These are phyloP conservation scores for Rugonectria rugulosa DNA, from an alignment of 2,329 filamentous ascomycete genomes.

Conservation along the genomic window DNA sequence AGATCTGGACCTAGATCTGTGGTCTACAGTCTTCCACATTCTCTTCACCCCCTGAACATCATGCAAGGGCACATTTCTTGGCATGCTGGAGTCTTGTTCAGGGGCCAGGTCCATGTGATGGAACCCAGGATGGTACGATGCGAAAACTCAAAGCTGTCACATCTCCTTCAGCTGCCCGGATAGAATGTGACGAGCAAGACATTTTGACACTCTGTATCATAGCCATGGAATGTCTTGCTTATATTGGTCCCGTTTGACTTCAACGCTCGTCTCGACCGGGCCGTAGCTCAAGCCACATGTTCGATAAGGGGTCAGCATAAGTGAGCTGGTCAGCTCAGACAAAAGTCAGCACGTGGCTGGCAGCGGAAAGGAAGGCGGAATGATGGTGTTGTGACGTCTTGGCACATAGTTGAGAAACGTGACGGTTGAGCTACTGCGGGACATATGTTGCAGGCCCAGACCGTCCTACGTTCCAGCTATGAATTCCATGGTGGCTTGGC, in stretches of 20 bases:
- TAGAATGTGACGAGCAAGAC: too few relatives aligned
- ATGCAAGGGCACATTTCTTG: too few relatives aligned
- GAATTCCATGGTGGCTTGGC: conserved; percentile 22
- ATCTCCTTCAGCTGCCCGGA: too few relatives aligned
- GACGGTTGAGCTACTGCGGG: conserved; percentile 15
- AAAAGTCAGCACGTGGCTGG: neutral
- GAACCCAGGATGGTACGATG: too few relatives aligned
- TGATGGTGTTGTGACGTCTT: neutral
- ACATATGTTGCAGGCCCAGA: conserved; percentile 15
- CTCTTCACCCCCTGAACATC: too few relatives aligned
- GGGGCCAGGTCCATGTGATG: too few relatives aligned
- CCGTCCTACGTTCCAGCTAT: neutral
- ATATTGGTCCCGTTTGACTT: neutral
- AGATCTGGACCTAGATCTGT: too few relatives aligned
- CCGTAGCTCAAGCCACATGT: neutral
- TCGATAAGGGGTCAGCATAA: neutral
- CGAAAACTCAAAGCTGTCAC: too few relatives aligned
- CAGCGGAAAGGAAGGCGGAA: conserved; percentile 5
- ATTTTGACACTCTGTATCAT: too few relatives aligned
- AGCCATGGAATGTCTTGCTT: neutral
- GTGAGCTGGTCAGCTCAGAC: neutral
- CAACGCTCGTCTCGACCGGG: neutral
- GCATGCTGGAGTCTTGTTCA: too few relatives aligned
- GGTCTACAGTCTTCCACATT: too few relatives aligned
- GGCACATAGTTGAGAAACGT: conserved; percentile 28